Conservation (phyloP, 2,329 filamentous ascomycete species). For the Aspergillus pseudoterreus region DNA sequence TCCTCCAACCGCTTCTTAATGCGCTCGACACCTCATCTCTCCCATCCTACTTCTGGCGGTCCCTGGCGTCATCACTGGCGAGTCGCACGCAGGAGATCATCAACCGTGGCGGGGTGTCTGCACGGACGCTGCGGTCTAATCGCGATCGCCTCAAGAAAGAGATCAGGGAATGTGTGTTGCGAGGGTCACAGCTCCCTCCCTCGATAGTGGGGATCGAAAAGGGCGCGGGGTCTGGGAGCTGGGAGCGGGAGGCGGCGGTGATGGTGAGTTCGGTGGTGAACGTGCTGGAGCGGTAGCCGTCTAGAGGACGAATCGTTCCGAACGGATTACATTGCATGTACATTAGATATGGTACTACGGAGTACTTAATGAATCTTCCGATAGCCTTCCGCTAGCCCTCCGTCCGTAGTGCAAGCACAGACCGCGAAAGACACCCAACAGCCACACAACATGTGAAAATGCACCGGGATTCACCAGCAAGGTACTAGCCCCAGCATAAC, state of each 20-base stretch:
- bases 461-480: background rate
- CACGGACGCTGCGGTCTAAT: constrained; percentile 74
- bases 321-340: too few relatives aligned
- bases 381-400: background rate
- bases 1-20: constrained; percentile 69
- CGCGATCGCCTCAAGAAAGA: constrained; percentile 70
- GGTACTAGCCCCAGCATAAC: background rate
- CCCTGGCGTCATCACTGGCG: constrained; percentile 73
- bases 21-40: constrained; percentile 85
- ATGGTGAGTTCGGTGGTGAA: constrained; percentile 83
- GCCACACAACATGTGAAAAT: background rate
- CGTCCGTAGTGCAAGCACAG: background rate
- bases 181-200: constrained; percentile 67
- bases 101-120: constrained; percentile 75
- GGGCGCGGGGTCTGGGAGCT: constrained; percentile 50
- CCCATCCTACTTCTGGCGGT: constrained; percentile 90
- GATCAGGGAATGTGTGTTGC: constrained; percentile 76
- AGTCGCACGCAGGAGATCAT: constrained; percentile 80
- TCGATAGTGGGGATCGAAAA: constrained; percentile 47
- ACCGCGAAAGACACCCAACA: background rate
- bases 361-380: background rate
- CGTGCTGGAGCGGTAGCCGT: constrained; percentile 32
- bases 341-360: too few relatives aligned
- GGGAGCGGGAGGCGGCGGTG: constrained; percentile 90
- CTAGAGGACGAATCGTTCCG: background rate